Conservation (phyloP, 2,329 filamentous ascomycete species). For the Fusarium pseudograminearum region DNA sequence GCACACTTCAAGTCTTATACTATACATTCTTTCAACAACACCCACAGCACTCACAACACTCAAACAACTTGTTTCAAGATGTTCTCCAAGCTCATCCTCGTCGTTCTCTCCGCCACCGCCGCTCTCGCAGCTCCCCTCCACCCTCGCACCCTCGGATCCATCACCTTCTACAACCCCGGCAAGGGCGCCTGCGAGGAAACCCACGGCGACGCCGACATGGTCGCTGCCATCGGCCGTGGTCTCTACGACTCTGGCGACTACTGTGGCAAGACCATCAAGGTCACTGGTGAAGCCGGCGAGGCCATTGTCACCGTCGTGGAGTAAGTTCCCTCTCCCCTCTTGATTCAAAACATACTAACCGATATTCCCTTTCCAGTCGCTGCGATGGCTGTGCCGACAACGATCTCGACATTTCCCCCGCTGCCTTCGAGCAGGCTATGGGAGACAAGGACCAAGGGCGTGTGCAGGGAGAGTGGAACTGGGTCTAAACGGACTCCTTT, state of each 20-base stretch:
- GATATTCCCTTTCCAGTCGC: slow-evolving; percentile 50
- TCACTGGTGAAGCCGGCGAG: slow-evolving; percentile 60
- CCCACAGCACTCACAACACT: neutral
- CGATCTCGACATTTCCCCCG: slow-evolving; percentile 63
- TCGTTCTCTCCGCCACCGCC: slow-evolving; percentile 36
- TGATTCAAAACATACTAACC: no score
- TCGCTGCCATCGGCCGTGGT: slow-evolving; percentile 75
- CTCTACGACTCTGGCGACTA: slow-evolving; percentile 71
- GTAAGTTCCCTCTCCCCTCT: neutral
- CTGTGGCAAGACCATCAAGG: slow-evolving; percentile 75
- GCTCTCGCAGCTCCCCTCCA: slow-evolving; percentile 30
- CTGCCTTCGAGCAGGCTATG: slow-evolving; percentile 61
- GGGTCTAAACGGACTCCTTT: slow-evolving; percentile 36
- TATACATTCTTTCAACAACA: neutral
- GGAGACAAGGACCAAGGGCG: slow-evolving; percentile 44
- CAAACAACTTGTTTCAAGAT: slow-evolving; percentile 34
- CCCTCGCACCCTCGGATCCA: slow-evolving; percentile 19
- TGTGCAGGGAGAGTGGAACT: slow-evolving; percentile 20
- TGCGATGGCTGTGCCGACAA: slow-evolving; percentile 64
- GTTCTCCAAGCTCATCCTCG: slow-evolving; percentile 38
- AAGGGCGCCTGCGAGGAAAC: slow-evolving; percentile 77
- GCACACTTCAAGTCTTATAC: neutral
- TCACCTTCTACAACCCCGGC: slow-evolving; percentile 70
- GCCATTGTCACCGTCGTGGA: slow-evolving; percentile 76
- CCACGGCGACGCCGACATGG: slow-evolving; percentile 65